phyloP scores from a whole-genome alignment of 176 grass and related monocot species.

The Carex parvula region DNA sequence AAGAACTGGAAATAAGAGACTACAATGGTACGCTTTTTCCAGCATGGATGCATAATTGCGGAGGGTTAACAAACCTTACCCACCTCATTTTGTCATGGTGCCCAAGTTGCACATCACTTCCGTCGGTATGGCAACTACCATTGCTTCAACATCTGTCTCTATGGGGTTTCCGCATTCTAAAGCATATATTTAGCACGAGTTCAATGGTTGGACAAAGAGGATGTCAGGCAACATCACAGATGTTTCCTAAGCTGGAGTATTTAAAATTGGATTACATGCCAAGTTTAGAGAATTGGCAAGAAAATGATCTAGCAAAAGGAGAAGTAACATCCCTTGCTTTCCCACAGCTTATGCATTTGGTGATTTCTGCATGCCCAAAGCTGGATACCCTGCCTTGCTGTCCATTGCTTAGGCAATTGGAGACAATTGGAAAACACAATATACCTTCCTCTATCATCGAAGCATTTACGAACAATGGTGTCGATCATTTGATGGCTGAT shows the following conservation, averaged over 20 bases:
- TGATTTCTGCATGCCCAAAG: neutral
- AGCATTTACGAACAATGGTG: neutral
- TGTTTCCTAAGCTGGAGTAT: neutral
- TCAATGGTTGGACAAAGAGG: neutral
- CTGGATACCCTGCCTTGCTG: neutral
- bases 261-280: neutral
- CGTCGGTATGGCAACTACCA: neutral
- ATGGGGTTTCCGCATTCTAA: neutral
- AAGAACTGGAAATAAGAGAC: neutral
- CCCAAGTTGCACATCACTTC: neutral
- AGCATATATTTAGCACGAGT: neutral
- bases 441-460: constrained; percentile 6
- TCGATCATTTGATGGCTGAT: neutral
- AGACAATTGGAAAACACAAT: neutral
- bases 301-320: neutral
- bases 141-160: neutral
- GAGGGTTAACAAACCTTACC: neutral
- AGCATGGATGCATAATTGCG: neutral
- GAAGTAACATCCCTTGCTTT: neutral
- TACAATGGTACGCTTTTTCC: neutral
- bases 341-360: neutral
- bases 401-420: neutral
- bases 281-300: constrained; percentile 4
- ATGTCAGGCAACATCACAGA: neutral
- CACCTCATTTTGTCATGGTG: neutral